phyloP scores from a whole-genome alignment of 129 eudicot species.

The Erigeron canadensis region DNA sequence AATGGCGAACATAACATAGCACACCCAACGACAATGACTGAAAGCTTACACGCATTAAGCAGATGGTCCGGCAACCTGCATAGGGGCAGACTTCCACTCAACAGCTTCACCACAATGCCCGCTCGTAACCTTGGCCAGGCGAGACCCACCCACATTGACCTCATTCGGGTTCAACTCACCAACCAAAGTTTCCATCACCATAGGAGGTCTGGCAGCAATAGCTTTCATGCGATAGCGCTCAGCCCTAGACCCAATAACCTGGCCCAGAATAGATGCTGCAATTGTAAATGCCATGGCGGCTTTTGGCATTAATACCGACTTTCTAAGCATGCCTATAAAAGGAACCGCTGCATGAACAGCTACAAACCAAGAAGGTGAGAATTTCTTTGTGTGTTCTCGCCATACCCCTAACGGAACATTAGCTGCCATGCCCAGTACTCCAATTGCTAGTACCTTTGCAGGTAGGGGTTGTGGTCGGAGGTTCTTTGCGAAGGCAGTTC shows the following conservation, averaged over 20 bases:
- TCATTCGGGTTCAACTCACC: conserved; percentile 24
- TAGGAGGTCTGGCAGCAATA: conserved; percentile 36
- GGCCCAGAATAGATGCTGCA: conserved; percentile 91
- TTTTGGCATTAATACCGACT: conserved; percentile 88
- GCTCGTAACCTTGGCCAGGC: conserved; percentile 10
- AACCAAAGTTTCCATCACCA: conserved; percentile 11
- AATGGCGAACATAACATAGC: conserved; percentile 12
- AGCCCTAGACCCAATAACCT: conserved; percentile 95
- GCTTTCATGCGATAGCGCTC: conserved; percentile 81
- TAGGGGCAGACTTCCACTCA: conserved; percentile 50
- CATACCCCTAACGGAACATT: conserved; percentile 86
- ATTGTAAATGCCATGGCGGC: conserved; percentile 94
- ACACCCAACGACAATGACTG: conserved; percentile 1
- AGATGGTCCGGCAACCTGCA: conserved; percentile 49
- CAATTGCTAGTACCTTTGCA: conserved; percentile 79
- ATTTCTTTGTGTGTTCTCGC: conserved; percentile 94
- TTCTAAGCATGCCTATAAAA: conserved; percentile 89
- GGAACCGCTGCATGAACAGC: conserved; percentile 99
- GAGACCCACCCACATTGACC: conserved; percentile 23
- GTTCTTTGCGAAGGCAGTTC: conserved; percentile 86
- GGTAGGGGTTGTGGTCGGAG: conserved; percentile 89
- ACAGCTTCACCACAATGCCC: conserved; percentile 53
- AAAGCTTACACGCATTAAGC: conserved; percentile 28
- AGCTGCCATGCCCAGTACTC: conserved; percentile 88
- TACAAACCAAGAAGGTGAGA: conserved; percentile 90